A percentile compares a stretch with the other conserved stretches of the same genome.
Evolutionary conservation across 2,329 filamentous ascomycete genomes (phyloP).

Genomic region (Colletotrichum filicis): DNA sequence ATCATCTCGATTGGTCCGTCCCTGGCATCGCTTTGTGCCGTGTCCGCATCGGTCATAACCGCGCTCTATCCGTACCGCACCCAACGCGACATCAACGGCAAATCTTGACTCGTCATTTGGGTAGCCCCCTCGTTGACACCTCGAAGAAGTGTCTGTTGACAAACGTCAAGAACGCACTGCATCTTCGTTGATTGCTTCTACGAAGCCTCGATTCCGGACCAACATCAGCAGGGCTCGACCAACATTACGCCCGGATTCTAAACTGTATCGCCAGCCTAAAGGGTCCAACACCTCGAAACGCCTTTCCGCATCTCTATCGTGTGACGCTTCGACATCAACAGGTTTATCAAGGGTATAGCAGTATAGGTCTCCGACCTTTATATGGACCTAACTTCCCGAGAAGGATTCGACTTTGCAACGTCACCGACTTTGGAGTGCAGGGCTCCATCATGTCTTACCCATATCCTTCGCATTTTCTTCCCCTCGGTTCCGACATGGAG

Average conservation of each 20-base stretch:
- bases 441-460: slow-evolving; percentile 61
- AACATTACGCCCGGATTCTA: not conserved
- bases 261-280: not conserved
- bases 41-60: slow-evolving; percentile 24
- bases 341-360: not conserved
- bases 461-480: slow-evolving; percentile 56
- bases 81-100: slow-evolving; percentile 6
- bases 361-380: not conserved
- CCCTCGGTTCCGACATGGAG: slow-evolving; percentile 53
- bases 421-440: slow-evolving; percentile 44
- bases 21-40: slow-evolving; percentile 24
- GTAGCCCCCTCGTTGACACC: slow-evolving; percentile 9
- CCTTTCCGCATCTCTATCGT: not conserved
- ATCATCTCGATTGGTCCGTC: slow-evolving; percentile 34
- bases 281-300: not conserved
- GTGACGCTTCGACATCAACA: not conserved
- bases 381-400: slow-evolving; percentile 37
- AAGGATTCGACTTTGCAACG: slow-evolving; percentile 42
- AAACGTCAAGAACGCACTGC: not conserved
- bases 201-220: not conserved
- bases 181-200: not conserved
- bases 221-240: not conserved
- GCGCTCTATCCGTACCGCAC: slow-evolving; percentile 6
- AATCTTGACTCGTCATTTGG: not conserved
- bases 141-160: not conserved